Conservation (phyloP, 495 filamentous ascomycete species). For the Trichoderma virens region DNA sequence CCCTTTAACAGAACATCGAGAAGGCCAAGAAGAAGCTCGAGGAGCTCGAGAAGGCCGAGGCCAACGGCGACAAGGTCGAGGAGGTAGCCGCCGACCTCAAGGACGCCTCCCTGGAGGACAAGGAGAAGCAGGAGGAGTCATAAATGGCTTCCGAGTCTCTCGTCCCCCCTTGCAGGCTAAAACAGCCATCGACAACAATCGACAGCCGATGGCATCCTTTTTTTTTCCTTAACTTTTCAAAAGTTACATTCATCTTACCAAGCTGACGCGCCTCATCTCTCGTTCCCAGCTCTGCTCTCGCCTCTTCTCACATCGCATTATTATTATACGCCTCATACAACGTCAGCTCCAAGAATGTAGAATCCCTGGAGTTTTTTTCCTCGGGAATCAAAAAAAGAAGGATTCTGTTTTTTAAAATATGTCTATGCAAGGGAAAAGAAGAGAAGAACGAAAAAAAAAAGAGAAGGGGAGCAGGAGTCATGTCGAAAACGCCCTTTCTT, state of each 20-base stretch:
- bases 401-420: neutral
- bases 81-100: slow-evolving; percentile 56
- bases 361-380: no score
- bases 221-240: neutral
- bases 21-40: slow-evolving; percentile 61
- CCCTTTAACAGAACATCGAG: slow-evolving; percentile 63
- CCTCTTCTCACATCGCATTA: neutral
- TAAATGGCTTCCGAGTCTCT: neutral
- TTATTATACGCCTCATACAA: no score
- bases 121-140: slow-evolving; percentile 45
- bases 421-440: no score
- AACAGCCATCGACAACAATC: no score
- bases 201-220: no score
- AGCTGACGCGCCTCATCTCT: neutral
- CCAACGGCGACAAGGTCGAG: slow-evolving; percentile 30
- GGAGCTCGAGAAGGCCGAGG: slow-evolving; percentile 50
- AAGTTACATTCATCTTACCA: neutral
- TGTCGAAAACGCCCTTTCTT: no score
- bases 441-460: no score
- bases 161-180: neutral
- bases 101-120: slow-evolving; percentile 60
- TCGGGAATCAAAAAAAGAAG: neutral
- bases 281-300: neutral
- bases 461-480: no score
- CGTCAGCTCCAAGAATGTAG: neutral